Percentiles rank a stretch among this genome's conserved stretches.
These are phyloP conservation scores for Rhynchospora tenuis DNA, from an alignment of 176 grass and related monocot genomes.

Conservation along the genomic window DNA sequence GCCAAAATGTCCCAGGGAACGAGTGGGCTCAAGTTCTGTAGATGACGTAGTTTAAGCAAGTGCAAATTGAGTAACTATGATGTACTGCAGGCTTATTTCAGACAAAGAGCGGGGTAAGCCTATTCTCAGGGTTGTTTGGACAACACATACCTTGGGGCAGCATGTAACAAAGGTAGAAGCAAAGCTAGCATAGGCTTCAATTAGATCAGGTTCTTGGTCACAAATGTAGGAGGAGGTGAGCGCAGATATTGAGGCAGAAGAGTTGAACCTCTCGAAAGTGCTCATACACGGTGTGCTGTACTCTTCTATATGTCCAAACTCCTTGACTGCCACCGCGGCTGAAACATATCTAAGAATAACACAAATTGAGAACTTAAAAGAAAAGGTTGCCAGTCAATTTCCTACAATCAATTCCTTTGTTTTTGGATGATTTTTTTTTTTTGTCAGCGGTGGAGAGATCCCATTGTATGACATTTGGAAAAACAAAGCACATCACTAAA, in stretches of 20 bases:
- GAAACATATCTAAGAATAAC: conserved; percentile 34
- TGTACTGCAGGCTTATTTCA: not conserved
- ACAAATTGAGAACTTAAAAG: conserved; percentile 26
- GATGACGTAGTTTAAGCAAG: not conserved
- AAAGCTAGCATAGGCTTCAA: conserved; percentile 83
- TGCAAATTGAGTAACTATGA: not conserved
- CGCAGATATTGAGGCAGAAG: conserved; percentile 62
- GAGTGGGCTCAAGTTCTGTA: not conserved
- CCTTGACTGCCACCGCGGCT: conserved; percentile 74
- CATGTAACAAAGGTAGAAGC: conserved; percentile 72
- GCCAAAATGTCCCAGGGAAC: not conserved
- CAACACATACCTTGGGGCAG: conserved; percentile 73
- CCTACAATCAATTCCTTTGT: not conserved
- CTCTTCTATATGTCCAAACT: conserved; percentile 90
- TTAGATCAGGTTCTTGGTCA: conserved; percentile 95
- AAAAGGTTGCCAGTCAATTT: not conserved
- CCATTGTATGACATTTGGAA: not conserved
- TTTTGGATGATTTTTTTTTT: not conserved
- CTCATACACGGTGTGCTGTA: conserved; percentile 59
- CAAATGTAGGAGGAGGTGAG: conserved; percentile 78
- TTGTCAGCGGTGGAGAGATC: not conserved
- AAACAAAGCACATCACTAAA: not conserved
- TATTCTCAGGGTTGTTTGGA: not conserved
- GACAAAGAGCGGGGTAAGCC: not conserved
- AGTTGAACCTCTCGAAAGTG: conserved; percentile 75